Base-by-base conservation (phyloP, 306 rosid species). In the Pueraria montana region DNA sequence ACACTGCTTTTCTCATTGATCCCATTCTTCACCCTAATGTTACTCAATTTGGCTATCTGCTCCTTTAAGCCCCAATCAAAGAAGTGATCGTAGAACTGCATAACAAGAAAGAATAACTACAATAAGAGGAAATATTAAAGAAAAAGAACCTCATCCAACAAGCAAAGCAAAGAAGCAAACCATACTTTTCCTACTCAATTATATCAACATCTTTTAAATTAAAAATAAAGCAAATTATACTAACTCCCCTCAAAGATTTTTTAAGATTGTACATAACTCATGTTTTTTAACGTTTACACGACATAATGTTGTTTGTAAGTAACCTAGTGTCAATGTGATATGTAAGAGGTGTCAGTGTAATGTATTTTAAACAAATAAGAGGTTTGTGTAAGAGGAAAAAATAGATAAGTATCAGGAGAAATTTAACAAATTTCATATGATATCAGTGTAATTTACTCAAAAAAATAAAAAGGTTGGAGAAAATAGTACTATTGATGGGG, bases 71-170 rank as follows among this genome's bases (percentile, higher is more conserved):
- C 93, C 98, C 93, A 91, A 4, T 89, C 92, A 61, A 92, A 40
- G 23, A 92, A 87, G 62, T 94, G 98, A 6, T 94, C 98, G 17
- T 94, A 92, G 87, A 92, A 94, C 98, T 94, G 77, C 90, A 83
- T n/a, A 38, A 12, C 56, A 82, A 43, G 20, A 76, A 3, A 53
- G 2, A 40, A 10, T 52, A 30, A 49, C 58, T 55, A 9, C 0
- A 20, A 36, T 10, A 30, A 50, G 40, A 32, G 8, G 0, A 71
- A 23, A 20, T 3, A 0, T 52, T 3, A 26, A 1, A 27, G 12
- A 68, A 72, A 5, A 87, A 45, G 45, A 63, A 43, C 12, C 11
- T 45, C 52, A 24, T 69, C 23, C 34, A 30, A 30, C 53, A 61
- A 56, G 8, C 36, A 59, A 59, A 23, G n/a, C 1, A 59, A 59